Percentiles rank a stretch among this genome's conserved stretches.
phyloP scores from a whole-genome alignment of 345 rosid species.

The Cochlearia excelsa region DNA sequence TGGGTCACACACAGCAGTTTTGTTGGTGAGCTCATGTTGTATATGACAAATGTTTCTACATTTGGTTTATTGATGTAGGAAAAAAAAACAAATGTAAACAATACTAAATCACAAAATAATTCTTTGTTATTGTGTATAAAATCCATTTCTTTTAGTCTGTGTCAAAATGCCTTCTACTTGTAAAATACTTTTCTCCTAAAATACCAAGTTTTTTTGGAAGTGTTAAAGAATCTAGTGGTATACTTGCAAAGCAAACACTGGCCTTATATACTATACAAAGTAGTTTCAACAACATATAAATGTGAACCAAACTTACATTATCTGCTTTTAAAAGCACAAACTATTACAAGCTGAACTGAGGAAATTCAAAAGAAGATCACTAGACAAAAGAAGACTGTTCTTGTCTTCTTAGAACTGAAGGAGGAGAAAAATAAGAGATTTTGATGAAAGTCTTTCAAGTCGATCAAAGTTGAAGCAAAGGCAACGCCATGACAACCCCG shows the following conservation, averaged over 20 bases:
- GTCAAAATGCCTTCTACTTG: too few relatives aligned
- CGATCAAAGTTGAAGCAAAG: slow-evolving; percentile 80
- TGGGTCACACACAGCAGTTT: slow-evolving; percentile 15
- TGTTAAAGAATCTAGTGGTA: too few relatives aligned
- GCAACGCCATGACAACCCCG: slow-evolving; percentile 86
- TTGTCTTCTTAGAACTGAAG: too few relatives aligned
- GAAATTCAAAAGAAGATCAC: background rate
- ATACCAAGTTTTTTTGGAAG: too few relatives aligned
- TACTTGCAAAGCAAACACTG: background rate
- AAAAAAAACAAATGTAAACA: slow-evolving; percentile 15
- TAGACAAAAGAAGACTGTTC: background rate
- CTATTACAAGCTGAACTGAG: slow-evolving; percentile 5
- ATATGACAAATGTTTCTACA: slow-evolving; percentile 31
- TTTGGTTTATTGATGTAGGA: slow-evolving; percentile 27
- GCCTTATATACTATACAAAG: background rate
- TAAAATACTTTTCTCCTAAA: too few relatives aligned
- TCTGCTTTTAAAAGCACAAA: slow-evolving; percentile 25
- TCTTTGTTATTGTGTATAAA: too few relatives aligned
- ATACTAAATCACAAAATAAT: too few relatives aligned
- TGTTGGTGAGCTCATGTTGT: slow-evolving; percentile 32
- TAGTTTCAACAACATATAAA: slow-evolving; percentile 4
- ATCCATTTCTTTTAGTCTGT: too few relatives aligned
- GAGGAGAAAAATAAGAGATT: too few relatives aligned
- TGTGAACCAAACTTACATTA: slow-evolving; percentile 25
- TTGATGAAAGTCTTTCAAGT: too few relatives aligned